Conservation (phyloP, 495 filamentous ascomycete genomes). For the Penicillium salamii region DNA sequence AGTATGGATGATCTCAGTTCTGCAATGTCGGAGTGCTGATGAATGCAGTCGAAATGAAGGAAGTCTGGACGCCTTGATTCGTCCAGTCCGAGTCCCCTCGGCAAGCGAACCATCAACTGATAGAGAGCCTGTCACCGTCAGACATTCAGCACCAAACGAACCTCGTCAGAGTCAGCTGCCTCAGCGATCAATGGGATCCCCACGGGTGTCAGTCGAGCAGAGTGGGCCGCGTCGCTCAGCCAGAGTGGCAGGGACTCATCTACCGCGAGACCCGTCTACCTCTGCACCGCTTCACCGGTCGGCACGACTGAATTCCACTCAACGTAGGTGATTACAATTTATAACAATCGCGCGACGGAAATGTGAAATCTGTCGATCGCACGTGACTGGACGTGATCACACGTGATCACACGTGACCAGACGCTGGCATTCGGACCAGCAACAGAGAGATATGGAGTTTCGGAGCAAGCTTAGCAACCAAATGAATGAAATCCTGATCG, state of each 20-base stretch:
- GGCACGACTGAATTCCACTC: background rate
- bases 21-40: background rate
- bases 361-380: too few relatives aligned
- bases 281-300: background rate
- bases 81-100: background rate
- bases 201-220: background rate
- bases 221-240: background rate
- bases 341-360: background rate
- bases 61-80: background rate
- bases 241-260: background rate
- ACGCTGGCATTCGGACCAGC: too few relatives aligned
- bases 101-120: background rate
- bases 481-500: too few relatives aligned
- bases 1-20: background rate
- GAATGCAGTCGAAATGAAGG: background rate
- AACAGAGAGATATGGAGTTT: too few relatives aligned
- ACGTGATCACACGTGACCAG: too few relatives aligned
- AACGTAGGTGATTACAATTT: background rate
- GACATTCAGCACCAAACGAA: background rate
- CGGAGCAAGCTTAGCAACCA: too few relatives aligned
- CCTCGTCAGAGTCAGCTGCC: background rate
- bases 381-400: too few relatives aligned
- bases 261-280: background rate
- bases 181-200: background rate
- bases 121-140: background rate